Percentiles rank a stretch among this genome's conserved stretches.
Conservation (phyloP, 148 eudicot species). For the Rhododendron ferrugineum region DNA sequence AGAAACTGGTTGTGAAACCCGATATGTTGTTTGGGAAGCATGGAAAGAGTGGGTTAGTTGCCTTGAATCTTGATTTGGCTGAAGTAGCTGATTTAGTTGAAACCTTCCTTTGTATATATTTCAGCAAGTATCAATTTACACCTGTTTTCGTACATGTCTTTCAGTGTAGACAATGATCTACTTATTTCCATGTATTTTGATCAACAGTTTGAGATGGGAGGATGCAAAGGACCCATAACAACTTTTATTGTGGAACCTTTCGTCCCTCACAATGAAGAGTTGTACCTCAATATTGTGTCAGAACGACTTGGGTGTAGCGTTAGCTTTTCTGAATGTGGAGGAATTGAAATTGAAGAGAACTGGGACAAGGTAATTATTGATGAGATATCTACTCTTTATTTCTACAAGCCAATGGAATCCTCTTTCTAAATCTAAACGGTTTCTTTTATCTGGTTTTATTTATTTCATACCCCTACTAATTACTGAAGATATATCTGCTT, state of each 20-base stretch:
- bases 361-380: conserved; percentile 82
- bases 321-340: conserved; percentile 99
- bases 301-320: conserved; percentile 88
- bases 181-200: background rate
- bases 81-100: conserved; percentile 10
- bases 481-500: conserved; percentile 6
- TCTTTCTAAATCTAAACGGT: background rate
- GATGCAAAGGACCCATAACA: conserved; percentile 97
- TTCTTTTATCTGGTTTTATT: background rate
- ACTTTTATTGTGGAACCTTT: conserved; percentile 94
- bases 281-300: conserved; percentile 88
- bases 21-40: conserved; percentile 36
- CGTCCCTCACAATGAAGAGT: conserved; percentile 92
- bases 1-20: conserved; percentile 52
- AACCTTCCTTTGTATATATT: conserved; percentile 20
- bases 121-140: too few relatives aligned
- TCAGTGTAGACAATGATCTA: too few relatives aligned
- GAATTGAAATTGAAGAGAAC: conserved; percentile 98
- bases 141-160: too few relatives aligned
- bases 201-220: conserved; percentile 87
- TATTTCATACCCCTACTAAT: background rate
- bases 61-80: conserved; percentile 13
- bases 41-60: conserved; percentile 33
- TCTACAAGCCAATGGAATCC: background rate
- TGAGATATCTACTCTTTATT: background rate